Percentiles rank a stretch among this genome's conserved stretches.
Evolutionary conservation across 768 basidiomycete species (phyloP).

Genomic region (Suillus sp.): DNA sequence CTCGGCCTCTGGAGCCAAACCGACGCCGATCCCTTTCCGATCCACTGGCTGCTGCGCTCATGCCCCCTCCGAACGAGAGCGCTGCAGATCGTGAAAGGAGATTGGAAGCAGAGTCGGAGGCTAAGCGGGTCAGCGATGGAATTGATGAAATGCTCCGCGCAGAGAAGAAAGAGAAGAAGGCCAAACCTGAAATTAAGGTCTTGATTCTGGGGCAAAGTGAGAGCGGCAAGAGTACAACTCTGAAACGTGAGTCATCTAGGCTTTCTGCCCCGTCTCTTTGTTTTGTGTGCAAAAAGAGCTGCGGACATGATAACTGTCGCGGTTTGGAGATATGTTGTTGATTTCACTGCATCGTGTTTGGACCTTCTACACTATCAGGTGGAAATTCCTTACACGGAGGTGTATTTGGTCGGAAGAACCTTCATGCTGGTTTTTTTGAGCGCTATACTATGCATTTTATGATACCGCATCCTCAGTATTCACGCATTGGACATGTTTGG

Average conservation of each 20-base stretch:
- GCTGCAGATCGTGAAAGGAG: slow-evolving; percentile 64
- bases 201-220: slow-evolving; percentile 86
- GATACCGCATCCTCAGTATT: neutral
- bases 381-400: neutral
- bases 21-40: slow-evolving; percentile 57
- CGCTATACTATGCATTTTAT: neutral
- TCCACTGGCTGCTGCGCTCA: slow-evolving; percentile 67
- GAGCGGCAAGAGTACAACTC: slow-evolving; percentile 86
- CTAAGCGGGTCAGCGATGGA: slow-evolving; percentile 69
- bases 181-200: slow-evolving; percentile 68
- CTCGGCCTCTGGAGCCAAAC: slow-evolving; percentile 37
- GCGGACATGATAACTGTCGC: neutral
- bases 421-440: neutral
- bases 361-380: slow-evolving; percentile 5
- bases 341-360: slow-evolving; percentile 5
- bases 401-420: neutral
- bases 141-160: slow-evolving; percentile 79
- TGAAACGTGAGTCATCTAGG: slow-evolving; percentile 72
- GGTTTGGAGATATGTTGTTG: neutral
- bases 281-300: neutral
- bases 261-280: neutral
- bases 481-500: neutral
- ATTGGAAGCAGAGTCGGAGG: slow-evolving; percentile 66
- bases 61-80: slow-evolving; percentile 74
- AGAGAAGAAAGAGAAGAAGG: slow-evolving; percentile 64